phyloP scores from a whole-genome alignment of 208 protist genomes.

The Trichomonas tenax region DNA sequence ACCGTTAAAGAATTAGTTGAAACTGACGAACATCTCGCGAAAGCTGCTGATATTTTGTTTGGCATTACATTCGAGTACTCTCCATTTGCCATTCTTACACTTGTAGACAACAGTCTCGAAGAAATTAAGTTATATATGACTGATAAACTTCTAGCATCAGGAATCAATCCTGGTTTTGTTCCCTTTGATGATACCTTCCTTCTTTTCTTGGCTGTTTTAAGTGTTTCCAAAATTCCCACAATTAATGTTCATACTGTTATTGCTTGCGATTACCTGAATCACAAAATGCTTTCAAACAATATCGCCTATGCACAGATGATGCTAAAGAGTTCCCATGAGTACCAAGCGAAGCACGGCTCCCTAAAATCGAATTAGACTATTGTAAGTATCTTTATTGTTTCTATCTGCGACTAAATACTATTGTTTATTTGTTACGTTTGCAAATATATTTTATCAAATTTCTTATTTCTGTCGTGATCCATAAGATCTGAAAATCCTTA shows the following conservation, averaged over 20 bases:
- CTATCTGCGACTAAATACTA: not conserved
- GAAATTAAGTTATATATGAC: not conserved
- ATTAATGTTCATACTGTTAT: not conserved
- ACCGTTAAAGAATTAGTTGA: not conserved
- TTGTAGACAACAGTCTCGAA: not conserved
- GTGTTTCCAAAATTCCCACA: not conserved
- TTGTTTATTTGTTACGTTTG: too few species aligned
- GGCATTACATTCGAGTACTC: not conserved
- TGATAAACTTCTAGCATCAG: not conserved
- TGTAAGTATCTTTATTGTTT: not conserved
- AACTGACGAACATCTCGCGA: not conserved
- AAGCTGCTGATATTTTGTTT: not conserved
- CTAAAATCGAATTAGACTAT: not conserved
- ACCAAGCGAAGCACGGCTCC: not conserved
- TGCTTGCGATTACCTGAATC: not conserved
- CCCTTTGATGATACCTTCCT: not conserved
- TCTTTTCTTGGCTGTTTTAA: not conserved
- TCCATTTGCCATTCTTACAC: not conserved
- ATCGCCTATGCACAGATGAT: not conserved
- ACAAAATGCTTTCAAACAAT: not conserved
- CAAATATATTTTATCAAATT: too few species aligned
- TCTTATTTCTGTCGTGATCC: too few species aligned
- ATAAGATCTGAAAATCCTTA: too few species aligned
- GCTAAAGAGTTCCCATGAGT: not conserved
- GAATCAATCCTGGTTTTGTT: not conserved